Evolutionary conservation across 2,329 filamentous ascomycete species (phyloP).

Genomic region (Chrysoporthe deuterocubensis): DNA sequence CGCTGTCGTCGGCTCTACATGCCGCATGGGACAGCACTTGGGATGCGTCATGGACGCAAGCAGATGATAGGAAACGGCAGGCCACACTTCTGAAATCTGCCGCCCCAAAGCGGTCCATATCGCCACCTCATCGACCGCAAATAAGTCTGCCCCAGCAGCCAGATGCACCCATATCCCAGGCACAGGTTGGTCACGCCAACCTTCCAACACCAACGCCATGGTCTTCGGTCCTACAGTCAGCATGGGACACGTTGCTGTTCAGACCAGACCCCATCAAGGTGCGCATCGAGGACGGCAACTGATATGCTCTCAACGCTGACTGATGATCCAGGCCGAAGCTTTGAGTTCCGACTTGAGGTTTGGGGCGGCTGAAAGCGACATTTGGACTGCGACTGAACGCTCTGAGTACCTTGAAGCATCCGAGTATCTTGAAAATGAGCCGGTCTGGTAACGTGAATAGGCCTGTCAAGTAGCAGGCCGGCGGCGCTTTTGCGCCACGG

Average conservation of each 20-base stretch:
- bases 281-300: not conserved
- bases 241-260: not conserved
- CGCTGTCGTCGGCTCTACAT: conserved; percentile 12
- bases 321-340: not conserved
- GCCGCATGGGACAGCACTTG: conserved; percentile 10
- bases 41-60: not conserved
- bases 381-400: not conserved
- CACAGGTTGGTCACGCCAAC: not conserved
- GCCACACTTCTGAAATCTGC: not conserved
- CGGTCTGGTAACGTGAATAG: not conserved
- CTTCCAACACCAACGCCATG: not conserved
- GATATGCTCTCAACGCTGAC: too few species aligned
- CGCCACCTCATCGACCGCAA: not conserved
- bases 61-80: not conserved
- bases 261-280: not conserved
- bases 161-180: not conserved
- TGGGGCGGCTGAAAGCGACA: not conserved
- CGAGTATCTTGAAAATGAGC: not conserved
- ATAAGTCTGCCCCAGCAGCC: not conserved
- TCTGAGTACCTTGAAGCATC: not conserved
- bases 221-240: not conserved
- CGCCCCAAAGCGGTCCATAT: not conserved
- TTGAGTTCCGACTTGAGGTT: not conserved
- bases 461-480: not conserved
- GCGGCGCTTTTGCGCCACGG: not conserved